Base-by-base conservation (phyloP, 495 filamentous ascomycete genomes). In the Neurospora sp. region DNA sequence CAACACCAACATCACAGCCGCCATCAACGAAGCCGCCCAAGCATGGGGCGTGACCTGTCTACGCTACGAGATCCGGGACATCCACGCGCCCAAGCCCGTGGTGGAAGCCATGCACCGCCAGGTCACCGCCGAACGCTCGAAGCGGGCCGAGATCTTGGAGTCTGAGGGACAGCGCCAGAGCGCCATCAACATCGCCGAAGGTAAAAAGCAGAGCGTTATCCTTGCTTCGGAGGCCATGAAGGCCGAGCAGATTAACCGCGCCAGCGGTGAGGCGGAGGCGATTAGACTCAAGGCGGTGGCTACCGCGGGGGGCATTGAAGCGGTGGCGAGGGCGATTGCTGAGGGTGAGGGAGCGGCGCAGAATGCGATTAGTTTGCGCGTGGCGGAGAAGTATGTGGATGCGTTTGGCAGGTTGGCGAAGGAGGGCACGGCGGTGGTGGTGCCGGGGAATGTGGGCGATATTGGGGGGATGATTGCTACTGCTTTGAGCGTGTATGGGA, bases 161-260 rank as follows among this genome's bases (percentile, higher is more conserved):
- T 94, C 91, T 3, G 96, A 99, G 74, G 96, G 96, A 76, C 96
- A 98, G 82, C 86, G 96, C 40, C 96, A 99, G 85, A 92, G 89
- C 75, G 96, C 96, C 7, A 99, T 99, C 86, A 99, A 99, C 82
- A 97, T 99, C 75, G 96, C 96, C 70, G 96, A 99, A 84, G 96
- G 96, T 73, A 86, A 92, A 80, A 99, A 99, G 83, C 96, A 97
- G 86, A 91, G 88, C 74, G 94, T 97, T 35, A 98, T 99, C 74
- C 85, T 99, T 16, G 96, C 96, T 0, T 97, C 93, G 3, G 96
- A 99, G 84, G 96, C 96, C n/a, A 79, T 95, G 79, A 89, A 89
- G 71, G 87, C 91, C 9, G 96, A 99, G 83, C 88, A 96, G 78
- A 94, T 99, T 82, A 99, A 99, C 84, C 88, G 87, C 78, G 96